Evolutionary conservation across 2,329 filamentous ascomycete genomes (phyloP).

Genomic region (Arthroderma uncinatum): DNA sequence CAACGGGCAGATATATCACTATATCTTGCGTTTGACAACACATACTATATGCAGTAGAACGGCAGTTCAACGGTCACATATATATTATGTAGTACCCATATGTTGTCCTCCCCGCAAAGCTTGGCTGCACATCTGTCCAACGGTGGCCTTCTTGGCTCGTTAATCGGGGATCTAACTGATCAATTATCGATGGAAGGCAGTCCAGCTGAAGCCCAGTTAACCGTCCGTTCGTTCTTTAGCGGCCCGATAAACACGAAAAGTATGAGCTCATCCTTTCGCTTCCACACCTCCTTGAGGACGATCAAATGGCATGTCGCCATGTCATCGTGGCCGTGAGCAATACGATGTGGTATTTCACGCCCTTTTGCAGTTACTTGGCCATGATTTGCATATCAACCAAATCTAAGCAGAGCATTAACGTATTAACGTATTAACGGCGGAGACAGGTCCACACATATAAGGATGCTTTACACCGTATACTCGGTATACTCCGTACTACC

Average conservation of each 20-base stretch:
- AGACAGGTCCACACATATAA: too few relatives aligned
- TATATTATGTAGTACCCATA: background rate
- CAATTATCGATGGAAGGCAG: background rate
- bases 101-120: conserved; percentile 3
- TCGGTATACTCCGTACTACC: background rate
- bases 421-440: too few relatives aligned
- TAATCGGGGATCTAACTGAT: background rate
- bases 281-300: background rate
- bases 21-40: background rate
- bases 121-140: background rate
- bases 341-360: background rate
- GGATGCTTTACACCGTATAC: too few relatives aligned
- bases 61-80: background rate
- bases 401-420: too few relatives aligned
- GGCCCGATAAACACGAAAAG: background rate
- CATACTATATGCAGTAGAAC: background rate
- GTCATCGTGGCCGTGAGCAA: background rate
- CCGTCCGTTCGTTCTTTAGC: background rate
- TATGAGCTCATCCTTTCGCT: background rate
- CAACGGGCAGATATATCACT: background rate
- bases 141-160: background rate
- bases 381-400: background rate
- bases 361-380: background rate
- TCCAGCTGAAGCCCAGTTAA: background rate
- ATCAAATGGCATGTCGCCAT: conserved; percentile 1